Base-by-base conservation (phyloP, 2,329 filamentous ascomycete species). In the Neophaeococcomyces mojaviensis region DNA sequence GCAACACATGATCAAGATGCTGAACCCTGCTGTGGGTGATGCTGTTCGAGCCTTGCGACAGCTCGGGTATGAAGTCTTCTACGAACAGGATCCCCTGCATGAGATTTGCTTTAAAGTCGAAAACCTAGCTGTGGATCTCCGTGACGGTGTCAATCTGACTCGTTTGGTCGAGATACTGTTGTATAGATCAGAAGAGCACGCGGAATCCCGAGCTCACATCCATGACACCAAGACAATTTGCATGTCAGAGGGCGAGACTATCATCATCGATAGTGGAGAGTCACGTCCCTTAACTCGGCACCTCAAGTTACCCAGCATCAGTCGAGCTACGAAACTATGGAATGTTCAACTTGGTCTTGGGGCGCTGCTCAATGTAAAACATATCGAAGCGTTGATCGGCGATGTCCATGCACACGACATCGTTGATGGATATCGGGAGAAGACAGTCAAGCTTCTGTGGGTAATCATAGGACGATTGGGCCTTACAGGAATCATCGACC, bases 371-470 rank as follows among this genome's bases (percentile, higher is more conserved):
- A 63, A 62, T 9, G 62, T 72, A 6, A 60, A 59, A 9, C 68
- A 69, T 2, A 61, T 71, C 10, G 64, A 60, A 3, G 55, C 59
- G 10, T 65, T 73, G 10, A 58, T 69, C 4, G 60, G 63, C 18
- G 64, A 67, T 28, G 62, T 80, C 30, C 68, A 62, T 12, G 69
- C 78, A 0, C 72, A 76, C 32, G 76, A 82, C 45, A 73, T 83
- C 38, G 77, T 83, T 5, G 72, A 82, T 53, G 79, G 79, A 2
- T 77, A 81, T 54, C 72, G 79, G 7, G 79, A 83, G 55, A 81
- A 78, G 60, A 82, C 78, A 0, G 66, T 83, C 36, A 72, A 70
- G 4, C 64, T 82, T 8, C 65, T 84, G 4, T 82, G 78, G 78
- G 67, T 68, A 3, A 64, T 83, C 18, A 71, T 82, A 31, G 73